phyloP scores from a whole-genome alignment of 2,329 filamentous ascomycete genomes.

The Simplicillium sp. region DNA sequence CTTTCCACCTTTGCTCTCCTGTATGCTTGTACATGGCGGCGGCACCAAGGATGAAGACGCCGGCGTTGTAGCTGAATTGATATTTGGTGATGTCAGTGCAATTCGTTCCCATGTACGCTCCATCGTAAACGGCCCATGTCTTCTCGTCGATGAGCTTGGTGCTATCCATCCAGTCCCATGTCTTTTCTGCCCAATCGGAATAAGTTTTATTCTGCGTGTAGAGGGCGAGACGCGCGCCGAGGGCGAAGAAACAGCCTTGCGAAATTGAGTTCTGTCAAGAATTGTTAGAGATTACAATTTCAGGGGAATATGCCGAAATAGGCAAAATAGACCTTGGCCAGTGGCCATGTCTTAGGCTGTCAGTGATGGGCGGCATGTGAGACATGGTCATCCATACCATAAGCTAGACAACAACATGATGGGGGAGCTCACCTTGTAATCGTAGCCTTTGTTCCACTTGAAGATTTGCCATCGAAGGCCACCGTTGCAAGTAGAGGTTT shows the following conservation, averaged over 20 bases:
- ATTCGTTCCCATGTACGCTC: slow-evolving; percentile 44
- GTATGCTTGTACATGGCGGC: slow-evolving; percentile 62
- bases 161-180: slow-evolving; percentile 59
- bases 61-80: slow-evolving; percentile 63
- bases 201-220: slow-evolving; percentile 75
- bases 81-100: slow-evolving; percentile 50
- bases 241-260: slow-evolving; percentile 52
- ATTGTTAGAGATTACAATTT: background rate
- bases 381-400: background rate
- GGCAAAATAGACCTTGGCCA: too few species aligned
- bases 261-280: slow-evolving; percentile 45
- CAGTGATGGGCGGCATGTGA: background rate
- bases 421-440: slow-evolving; percentile 44
- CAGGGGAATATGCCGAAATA: too few species aligned
- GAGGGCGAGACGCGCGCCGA: slow-evolving; percentile 58
- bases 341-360: too few species aligned
- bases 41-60: slow-evolving; percentile 54
- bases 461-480: slow-evolving; percentile 82
- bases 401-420: background rate
- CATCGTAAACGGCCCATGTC: slow-evolving; percentile 53
- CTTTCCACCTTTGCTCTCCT: slow-evolving; percentile 42
- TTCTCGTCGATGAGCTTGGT: slow-evolving; percentile 47
- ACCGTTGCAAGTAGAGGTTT: slow-evolving; percentile 57
- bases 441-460: slow-evolving; percentile 70
- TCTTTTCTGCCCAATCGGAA: slow-evolving; percentile 63